Percentiles rank a stretch among this genome's conserved stretches.
phyloP scores from a whole-genome alignment of 164 flowering plant species.

The Aristolochia contorta region DNA sequence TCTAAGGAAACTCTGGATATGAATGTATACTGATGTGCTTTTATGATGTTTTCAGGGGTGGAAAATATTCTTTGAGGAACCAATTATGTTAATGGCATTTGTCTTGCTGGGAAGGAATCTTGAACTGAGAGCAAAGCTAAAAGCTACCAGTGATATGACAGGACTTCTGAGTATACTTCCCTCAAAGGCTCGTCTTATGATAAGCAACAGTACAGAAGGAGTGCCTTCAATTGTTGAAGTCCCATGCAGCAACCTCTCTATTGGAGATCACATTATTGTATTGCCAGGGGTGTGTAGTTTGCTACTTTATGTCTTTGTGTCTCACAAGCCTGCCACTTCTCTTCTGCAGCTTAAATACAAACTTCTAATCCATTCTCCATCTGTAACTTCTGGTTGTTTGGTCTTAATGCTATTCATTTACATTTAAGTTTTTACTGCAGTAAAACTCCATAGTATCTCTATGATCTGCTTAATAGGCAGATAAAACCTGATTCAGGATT shows the following conservation, averaged over 20 bases:
- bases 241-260: conserved; percentile 61
- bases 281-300: conserved; percentile 81
- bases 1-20: background rate
- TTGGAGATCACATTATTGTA: conserved; percentile 78
- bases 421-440: too few species aligned
- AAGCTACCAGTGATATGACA: conserved; percentile 96
- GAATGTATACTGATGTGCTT: background rate
- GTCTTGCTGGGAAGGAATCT: conserved; percentile 93
- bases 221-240: conserved; percentile 62
- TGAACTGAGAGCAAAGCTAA: conserved; percentile 94
- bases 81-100: conserved; percentile 94
- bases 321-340: background rate
- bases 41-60: conserved; percentile 63
- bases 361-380: too few species aligned
- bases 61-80: conserved; percentile 97
- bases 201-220: conserved; percentile 34
- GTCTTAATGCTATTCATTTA: too few species aligned
- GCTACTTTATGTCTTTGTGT: background rate
- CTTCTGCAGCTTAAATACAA: too few species aligned
- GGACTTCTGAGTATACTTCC: conserved; percentile 80
- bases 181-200: conserved; percentile 87
- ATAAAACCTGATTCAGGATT: too few species aligned
- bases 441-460: too few species aligned
- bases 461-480: too few species aligned
- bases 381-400: too few species aligned